Percentiles rank a stretch among this genome's conserved stretches.
These are phyloP conservation scores for Tetradesmus lagerheimii DNA, from an alignment of 139 green algal species.

Conservation along the genomic window DNA sequence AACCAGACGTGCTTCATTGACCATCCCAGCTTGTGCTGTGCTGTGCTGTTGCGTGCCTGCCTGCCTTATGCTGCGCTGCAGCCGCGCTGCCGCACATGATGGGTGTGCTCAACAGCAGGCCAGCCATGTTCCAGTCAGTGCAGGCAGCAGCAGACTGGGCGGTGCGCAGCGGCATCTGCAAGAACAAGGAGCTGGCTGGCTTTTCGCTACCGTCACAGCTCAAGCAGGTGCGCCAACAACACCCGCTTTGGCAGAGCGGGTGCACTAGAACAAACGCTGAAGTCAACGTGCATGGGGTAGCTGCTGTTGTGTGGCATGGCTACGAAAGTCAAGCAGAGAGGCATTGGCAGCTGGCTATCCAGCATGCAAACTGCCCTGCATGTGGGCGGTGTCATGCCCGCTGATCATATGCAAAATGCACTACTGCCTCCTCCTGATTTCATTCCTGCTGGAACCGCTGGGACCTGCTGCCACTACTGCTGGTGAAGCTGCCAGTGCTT, in stretches of 20 bases:
- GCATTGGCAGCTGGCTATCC: not conserved
- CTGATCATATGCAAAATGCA: too few relatives aligned
- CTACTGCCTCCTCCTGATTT: too few relatives aligned
- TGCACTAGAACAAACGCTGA: too few relatives aligned
- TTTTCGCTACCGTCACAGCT: constrained; percentile 74
- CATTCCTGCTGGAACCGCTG: too few relatives aligned
- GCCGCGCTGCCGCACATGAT: constrained; percentile 86
- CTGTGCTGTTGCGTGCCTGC: not conserved
- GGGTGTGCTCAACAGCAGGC: constrained; percentile 70
- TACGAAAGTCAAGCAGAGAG: too few relatives aligned
- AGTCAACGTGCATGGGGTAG: not conserved
- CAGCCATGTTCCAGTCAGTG: constrained; percentile 67
- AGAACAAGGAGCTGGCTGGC: constrained; percentile 62
- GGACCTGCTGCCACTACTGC: too few relatives aligned
- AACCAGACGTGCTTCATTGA: too few relatives aligned
- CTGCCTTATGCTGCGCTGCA: constrained; percentile 42
- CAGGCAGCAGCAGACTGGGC: constrained; percentile 78
- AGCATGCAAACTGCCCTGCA: too few relatives aligned
- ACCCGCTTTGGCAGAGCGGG: too few relatives aligned
- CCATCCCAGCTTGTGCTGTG: not conserved
- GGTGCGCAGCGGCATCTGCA: constrained; percentile 59
- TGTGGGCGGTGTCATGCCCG: too few relatives aligned
- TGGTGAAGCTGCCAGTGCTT: too few relatives aligned
- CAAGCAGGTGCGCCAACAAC: constrained; percentile 25
- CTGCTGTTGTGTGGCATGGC: not conserved